Evolutionary conservation across 202 grass and related monocot genomes (phyloP).

Genomic region (Panicum hallii): DNA sequence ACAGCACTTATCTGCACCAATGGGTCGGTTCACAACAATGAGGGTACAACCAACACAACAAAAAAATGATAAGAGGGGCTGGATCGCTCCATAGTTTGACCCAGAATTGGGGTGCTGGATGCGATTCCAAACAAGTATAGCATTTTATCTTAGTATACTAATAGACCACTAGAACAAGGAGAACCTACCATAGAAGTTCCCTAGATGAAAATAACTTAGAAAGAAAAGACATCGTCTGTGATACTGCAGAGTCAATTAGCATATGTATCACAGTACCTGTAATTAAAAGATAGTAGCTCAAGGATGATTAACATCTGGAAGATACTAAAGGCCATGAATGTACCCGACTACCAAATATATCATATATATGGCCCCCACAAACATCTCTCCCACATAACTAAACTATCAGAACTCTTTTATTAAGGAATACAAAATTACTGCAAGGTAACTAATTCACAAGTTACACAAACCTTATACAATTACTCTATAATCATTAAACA

Average conservation of each 20-base stretch:
- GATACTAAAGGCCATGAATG: neutral
- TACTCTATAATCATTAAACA: conserved; percentile 5
- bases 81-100: neutral
- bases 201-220: neutral
- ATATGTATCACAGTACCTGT: neutral
- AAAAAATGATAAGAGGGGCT: neutral
- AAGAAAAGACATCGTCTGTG: neutral
- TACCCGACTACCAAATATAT: neutral
- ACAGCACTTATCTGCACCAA: conserved; percentile 26
- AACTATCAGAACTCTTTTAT: neutral
- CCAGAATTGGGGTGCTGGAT: neutral
- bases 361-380: neutral
- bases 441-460: neutral
- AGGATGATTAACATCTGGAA: conserved; percentile 10
- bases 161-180: neutral
- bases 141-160: neutral
- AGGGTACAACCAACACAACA: neutral
- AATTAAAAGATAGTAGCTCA: neutral
- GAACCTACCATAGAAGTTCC: neutral
- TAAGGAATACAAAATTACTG: neutral
- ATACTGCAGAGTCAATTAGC: neutral
- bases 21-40: neutral
- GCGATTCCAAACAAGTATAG: neutral
- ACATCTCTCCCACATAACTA: neutral
- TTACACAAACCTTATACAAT: neutral